Evolutionary conservation across 768 basidiomycete species (phyloP).

Genomic region (Lactarius sp.): DNA sequence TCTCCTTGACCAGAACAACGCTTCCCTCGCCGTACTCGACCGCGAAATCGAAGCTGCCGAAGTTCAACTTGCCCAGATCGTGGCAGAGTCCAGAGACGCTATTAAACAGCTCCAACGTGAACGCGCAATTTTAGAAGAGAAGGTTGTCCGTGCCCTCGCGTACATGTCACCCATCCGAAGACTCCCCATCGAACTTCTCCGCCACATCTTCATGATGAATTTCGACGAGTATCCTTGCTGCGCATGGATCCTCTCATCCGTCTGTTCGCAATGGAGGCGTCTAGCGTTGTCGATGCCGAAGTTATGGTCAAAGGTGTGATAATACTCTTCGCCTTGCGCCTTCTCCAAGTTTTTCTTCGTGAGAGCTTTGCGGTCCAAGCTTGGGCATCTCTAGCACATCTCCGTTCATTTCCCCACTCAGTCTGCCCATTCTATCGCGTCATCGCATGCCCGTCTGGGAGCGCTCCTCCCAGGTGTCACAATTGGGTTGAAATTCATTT

Average conservation of each 20-base stretch:
- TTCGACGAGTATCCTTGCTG: conserved; percentile 69
- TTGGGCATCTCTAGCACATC: conserved; percentile 12
- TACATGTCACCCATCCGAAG: conserved; percentile 71
- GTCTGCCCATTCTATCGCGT: conserved; percentile 16
- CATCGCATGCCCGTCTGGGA: conserved; percentile 12
- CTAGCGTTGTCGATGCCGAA: conserved; percentile 60
- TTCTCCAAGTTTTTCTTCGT: conserved; percentile 14
- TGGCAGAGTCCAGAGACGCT: conserved; percentile 47
- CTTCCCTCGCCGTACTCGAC: conserved; percentile 34
- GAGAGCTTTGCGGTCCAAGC: conserved; percentile 15
- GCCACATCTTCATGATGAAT: conserved; percentile 63
- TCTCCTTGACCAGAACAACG: conserved; percentile 36
- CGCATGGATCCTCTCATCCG: conserved; percentile 70
- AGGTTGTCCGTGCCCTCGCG: conserved; percentile 47
- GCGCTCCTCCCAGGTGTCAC: conserved; percentile 4
- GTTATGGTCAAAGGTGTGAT: conserved; percentile 69
- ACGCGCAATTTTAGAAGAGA: conserved; percentile 44
- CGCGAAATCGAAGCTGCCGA: conserved; percentile 51
- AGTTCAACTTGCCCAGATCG: conserved; percentile 50
- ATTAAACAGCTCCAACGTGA: conserved; percentile 54
- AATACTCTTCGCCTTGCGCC: conserved; percentile 30
- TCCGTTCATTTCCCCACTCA: conserved; percentile 18
- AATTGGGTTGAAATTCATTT: conserved; percentile 7
- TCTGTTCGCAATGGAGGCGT: conserved; percentile 62
- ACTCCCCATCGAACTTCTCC: conserved; percentile 67